Evolutionary conservation across 73 alveolate species (phyloP).

Genomic region (Paramecium caudatum): DNA sequence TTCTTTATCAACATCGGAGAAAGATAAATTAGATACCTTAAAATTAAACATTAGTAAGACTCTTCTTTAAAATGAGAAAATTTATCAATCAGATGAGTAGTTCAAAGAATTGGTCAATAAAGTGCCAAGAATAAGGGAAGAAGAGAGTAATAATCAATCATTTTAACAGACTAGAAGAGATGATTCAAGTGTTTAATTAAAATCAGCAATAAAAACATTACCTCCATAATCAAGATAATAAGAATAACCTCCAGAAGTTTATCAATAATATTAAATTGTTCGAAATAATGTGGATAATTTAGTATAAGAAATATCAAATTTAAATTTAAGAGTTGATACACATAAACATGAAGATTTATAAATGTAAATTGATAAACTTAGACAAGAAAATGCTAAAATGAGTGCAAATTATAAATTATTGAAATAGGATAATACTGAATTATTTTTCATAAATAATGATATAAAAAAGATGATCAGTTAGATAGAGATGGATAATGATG

Average conservation of each 20-base stretch:
- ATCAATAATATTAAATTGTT: conserved; percentile 7
- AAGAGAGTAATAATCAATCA: conserved; percentile 23
- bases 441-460: conserved; percentile 23
- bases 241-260: conserved; percentile 12
- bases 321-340: conserved; percentile 61
- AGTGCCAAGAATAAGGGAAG: conserved; percentile 24
- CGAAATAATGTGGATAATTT: conserved; percentile 30
- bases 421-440: conserved; percentile 58
- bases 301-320: neutral
- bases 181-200: neutral
- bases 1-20: neutral
- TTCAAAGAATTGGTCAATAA: neutral
- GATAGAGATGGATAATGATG: conserved; percentile 49
- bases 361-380: conserved; percentile 45
- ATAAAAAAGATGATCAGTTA: neutral
- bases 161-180: neutral
- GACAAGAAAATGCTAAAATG: conserved; percentile 32
- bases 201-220: conserved; percentile 9
- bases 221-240: conserved; percentile 4
- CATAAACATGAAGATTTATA: conserved; percentile 41
- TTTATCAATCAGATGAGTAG: conserved; percentile 23
- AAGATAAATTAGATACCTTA: conserved; percentile 33
- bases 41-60: conserved; percentile 40
- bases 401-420: conserved; percentile 13
- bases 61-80: conserved; percentile 35